These are phyloP conservation scores for Aspergillus brunneoviolaceus DNA, from an alignment of 2,329 filamentous ascomycete species.

Conservation along the genomic window DNA sequence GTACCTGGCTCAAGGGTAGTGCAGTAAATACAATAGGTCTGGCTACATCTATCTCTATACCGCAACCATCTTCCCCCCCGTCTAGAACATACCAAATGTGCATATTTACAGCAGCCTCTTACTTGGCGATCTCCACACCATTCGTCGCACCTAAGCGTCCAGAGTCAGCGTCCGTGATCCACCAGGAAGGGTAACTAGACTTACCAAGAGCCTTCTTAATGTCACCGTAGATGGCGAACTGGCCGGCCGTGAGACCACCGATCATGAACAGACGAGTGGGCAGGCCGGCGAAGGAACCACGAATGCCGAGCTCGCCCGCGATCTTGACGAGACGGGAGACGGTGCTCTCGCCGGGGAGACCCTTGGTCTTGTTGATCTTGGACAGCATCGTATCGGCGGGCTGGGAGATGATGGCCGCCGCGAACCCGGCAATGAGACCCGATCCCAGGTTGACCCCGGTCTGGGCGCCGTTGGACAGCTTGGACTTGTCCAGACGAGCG, in stretches of 20 bases:
- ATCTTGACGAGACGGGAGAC: slow-evolving; percentile 82
- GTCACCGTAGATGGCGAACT: slow-evolving; percentile 86
- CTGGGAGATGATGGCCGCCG: slow-evolving; percentile 82
- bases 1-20: too few relatives aligned
- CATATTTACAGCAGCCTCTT: slow-evolving; percentile 16
- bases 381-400: slow-evolving; percentile 90
- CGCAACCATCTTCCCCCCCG: too few relatives aligned
- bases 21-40: too few relatives aligned
- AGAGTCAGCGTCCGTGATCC: too few relatives aligned
- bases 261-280: slow-evolving; percentile 73
- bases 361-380: slow-evolving; percentile 96
- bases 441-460: slow-evolving; percentile 81
- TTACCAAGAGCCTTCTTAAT: slow-evolving; percentile 48
- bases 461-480: slow-evolving; percentile 56
- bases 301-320: slow-evolving; percentile 76
- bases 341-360: slow-evolving; percentile 80
- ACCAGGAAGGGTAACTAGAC: too few relatives aligned
- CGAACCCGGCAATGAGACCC: slow-evolving; percentile 83
- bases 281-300: slow-evolving; percentile 76
- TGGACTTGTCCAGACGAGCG: slow-evolving; percentile 69
- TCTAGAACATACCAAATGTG: too few relatives aligned
- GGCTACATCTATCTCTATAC: too few relatives aligned
- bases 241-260: slow-evolving; percentile 72
- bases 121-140: slow-evolving; percentile 69
- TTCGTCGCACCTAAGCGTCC: slow-evolving; percentile 64